phyloP scores from a whole-genome alignment of 1,139 yeast genomes.

The Geotrichum reessii region DNA sequence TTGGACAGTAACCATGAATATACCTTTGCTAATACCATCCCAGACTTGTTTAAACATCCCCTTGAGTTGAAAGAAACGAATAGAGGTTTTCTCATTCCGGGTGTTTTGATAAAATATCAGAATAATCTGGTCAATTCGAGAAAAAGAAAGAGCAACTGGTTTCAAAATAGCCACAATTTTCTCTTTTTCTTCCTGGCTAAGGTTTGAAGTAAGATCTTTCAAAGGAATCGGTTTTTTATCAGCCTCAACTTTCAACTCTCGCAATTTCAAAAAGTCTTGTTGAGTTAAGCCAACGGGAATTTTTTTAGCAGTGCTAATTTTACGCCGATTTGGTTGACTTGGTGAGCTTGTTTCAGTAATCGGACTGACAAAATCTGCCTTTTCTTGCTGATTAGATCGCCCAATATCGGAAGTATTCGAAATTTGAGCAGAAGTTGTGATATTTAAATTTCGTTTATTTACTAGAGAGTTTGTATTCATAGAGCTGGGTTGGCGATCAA shows the following conservation, averaged over 20 bases:
- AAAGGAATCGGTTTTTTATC: slow-evolving; percentile 3
- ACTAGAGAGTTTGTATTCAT: neutral
- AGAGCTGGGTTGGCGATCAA: neutral
- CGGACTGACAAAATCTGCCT: neutral
- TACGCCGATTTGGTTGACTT: neutral
- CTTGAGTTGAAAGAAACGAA: slow-evolving; percentile 9
- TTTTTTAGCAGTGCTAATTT: neutral
- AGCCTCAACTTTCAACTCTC: slow-evolving; percentile 6
- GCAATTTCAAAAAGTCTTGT: slow-evolving; percentile 1
- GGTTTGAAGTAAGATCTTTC: neutral
- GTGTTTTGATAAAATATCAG: slow-evolving; percentile 1
- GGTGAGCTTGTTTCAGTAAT: neutral
- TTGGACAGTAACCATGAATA: slow-evolving; percentile 1
- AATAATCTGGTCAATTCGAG: slow-evolving; percentile 6
- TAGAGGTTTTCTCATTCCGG: slow-evolving; percentile 1
- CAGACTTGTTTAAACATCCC: neutral
- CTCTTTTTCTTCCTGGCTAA: neutral
- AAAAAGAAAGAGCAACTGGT: neutral
- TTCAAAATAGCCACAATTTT: slow-evolving; percentile 4
- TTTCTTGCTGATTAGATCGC: neutral
- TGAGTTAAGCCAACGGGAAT: neutral
- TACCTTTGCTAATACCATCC: slow-evolving; percentile 5
- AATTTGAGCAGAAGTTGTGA: neutral
- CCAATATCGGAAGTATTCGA: neutral
- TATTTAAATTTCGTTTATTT: neutral